A percentile compares a stretch with the other conserved stretches of the same genome.
Evolutionary conservation across 2,329 filamentous ascomycete species (phyloP).

Genomic region (Tolypocladium nubicola): DNA sequence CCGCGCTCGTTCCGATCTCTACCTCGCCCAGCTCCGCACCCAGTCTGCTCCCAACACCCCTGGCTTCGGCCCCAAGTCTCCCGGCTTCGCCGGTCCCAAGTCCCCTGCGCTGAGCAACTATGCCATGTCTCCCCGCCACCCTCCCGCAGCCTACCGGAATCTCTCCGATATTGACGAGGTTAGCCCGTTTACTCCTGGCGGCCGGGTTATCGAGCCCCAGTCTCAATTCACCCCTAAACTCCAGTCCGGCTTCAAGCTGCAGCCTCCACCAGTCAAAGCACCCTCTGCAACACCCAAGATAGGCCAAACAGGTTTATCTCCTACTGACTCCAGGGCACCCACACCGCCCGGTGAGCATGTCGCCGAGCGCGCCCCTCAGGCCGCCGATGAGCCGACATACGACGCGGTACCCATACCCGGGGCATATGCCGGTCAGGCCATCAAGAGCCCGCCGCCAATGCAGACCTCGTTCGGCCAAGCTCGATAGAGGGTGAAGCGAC

Average conservation of each 20-base stretch:
- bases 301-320: slow-evolving; percentile 51
- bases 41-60: slow-evolving; percentile 95
- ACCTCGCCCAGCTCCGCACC: slow-evolving; percentile 72
- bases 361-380: slow-evolving; percentile 49
- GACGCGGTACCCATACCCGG: slow-evolving; percentile 81
- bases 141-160: slow-evolving; percentile 44
- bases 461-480: slow-evolving; percentile 32
- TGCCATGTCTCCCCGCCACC: slow-evolving; percentile 51
- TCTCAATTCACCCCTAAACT: slow-evolving; percentile 45
- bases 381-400: slow-evolving; percentile 75
- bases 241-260: slow-evolving; percentile 67
- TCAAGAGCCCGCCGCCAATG: slow-evolving; percentile 39
- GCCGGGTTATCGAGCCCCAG: slow-evolving; percentile 48
- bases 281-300: slow-evolving; percentile 67
- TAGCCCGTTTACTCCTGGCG: slow-evolving; percentile 42
- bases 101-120: slow-evolving; percentile 34
- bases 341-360: slow-evolving; percentile 7
- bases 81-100: slow-evolving; percentile 14
- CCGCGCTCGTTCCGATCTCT: slow-evolving; percentile 86
- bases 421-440: slow-evolving; percentile 54
- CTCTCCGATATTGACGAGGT: slow-evolving; percentile 31
- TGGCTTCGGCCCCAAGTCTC: slow-evolving; percentile 64
- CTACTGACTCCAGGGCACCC: slow-evolving; percentile 19
- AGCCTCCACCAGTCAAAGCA: slow-evolving; percentile 71
- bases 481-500: slow-evolving; percentile 4